These are phyloP conservation scores for Mrakiaceae sp. DNA, from an alignment of 1,284 basidiomycete genomes.

Conservation along the genomic window DNA sequence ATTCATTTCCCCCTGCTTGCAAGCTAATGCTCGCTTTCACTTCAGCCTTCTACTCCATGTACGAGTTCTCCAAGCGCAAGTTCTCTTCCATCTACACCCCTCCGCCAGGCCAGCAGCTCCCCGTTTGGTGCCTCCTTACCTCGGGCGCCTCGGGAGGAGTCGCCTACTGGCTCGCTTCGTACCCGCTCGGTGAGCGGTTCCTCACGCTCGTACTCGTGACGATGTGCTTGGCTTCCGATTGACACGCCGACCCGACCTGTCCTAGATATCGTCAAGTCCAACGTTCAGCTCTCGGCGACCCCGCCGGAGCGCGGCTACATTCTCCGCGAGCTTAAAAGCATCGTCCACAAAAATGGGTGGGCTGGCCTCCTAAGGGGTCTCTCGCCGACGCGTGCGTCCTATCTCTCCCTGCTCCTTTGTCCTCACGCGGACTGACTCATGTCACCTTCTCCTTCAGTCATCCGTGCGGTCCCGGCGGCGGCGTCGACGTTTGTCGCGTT, in stretches of 20 bases:
- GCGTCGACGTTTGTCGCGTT: slow-evolving; percentile 86
- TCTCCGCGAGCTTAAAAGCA: slow-evolving; percentile 50
- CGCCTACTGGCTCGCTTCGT: slow-evolving; percentile 87
- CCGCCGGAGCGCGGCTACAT: slow-evolving; percentile 75
- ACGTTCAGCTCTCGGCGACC: slow-evolving; percentile 64
- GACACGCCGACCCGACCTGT: background rate
- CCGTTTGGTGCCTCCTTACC: slow-evolving; percentile 76
- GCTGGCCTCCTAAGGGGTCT: slow-evolving; percentile 39
- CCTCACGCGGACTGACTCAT: slow-evolving; percentile 12
- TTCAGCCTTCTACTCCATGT: slow-evolving; percentile 52
- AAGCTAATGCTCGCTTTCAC: background rate
- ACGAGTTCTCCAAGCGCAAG: slow-evolving; percentile 74
- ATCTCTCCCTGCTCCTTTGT: slow-evolving; percentile 1
- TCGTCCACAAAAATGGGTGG: slow-evolving; percentile 65
- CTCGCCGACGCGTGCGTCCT: slow-evolving; percentile 8
- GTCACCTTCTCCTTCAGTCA: slow-evolving; percentile 40
- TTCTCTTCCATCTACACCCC: slow-evolving; percentile 18
- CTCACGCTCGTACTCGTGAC: background rate
- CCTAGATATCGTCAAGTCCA: slow-evolving; percentile 82
- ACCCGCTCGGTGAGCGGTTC: slow-evolving; percentile 56
- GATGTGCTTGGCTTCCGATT: background rate
- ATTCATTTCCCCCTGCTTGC: background rate
- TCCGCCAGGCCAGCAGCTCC: slow-evolving; percentile 53
- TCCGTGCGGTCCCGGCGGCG: slow-evolving; percentile 76
- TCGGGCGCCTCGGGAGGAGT: slow-evolving; percentile 84